Percentiles rank a stretch among this genome's conserved stretches.
These are phyloP conservation scores for Epithemia pelagica DNA, from an alignment of 108 stramenopile genomes.

Conservation along the genomic window DNA sequence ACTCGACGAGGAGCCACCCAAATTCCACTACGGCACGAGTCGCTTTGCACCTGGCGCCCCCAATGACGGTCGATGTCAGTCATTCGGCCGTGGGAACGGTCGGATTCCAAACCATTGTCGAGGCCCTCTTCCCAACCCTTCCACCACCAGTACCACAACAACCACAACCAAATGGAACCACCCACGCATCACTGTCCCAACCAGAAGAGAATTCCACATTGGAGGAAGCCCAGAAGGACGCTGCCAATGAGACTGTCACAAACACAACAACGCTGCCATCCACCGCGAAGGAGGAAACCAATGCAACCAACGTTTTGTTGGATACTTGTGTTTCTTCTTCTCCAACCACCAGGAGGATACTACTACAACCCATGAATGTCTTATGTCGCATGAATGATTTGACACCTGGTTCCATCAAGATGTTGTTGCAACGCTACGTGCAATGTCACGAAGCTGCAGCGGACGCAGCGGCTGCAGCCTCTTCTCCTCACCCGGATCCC, in stretches of 20 bases:
- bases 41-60: neutral
- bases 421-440: too few relatives aligned
- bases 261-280: neutral
- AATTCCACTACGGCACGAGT: neutral
- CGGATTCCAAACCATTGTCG: neutral
- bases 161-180: too few relatives aligned
- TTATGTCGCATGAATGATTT: constrained; percentile 2
- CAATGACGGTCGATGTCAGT: too few relatives aligned
- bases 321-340: too few relatives aligned
- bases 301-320: neutral
- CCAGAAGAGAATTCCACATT: neutral
- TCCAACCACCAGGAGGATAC: too few relatives aligned
- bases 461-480: too few relatives aligned
- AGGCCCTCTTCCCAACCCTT: neutral
- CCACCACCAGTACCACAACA: neutral
- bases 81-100: neutral
- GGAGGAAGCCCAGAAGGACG: neutral
- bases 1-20: neutral
- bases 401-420: neutral
- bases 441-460: too few relatives aligned
- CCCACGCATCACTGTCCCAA: neutral
- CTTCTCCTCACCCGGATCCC: neutral
- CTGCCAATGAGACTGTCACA: neutral
- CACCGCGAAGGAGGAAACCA: neutral
- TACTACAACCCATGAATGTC: neutral